A percentile compares a stretch with the other conserved stretches of the same genome.
Evolutionary conservation across 1,139 yeast genomes (phyloP).

Genomic region (Diutina ranongensis): DNA sequence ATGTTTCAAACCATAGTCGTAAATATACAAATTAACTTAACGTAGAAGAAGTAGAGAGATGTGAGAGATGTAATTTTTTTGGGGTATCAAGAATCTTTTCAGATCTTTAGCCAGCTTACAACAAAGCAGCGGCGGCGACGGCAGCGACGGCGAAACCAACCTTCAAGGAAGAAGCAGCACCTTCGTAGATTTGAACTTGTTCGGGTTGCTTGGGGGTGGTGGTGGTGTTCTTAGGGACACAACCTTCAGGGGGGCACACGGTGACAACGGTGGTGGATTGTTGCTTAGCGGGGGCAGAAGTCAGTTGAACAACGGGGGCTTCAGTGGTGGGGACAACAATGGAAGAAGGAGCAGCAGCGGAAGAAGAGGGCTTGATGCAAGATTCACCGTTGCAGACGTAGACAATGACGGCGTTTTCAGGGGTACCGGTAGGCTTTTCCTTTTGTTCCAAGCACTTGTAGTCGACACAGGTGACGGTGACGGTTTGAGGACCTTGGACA

Average conservation of each 20-base stretch:
- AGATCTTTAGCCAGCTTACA: neutral
- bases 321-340: neutral
- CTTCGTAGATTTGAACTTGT: constrained; percentile 1
- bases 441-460: constrained; percentile 3
- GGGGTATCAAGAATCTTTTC: neutral
- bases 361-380: constrained; percentile 1
- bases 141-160: constrained; percentile 5
- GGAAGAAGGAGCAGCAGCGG: neutral
- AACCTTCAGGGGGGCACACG: constrained; percentile 5
- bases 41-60: neutral
- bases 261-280: neutral
- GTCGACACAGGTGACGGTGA: constrained; percentile 4
- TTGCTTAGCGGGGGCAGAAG: neutral
- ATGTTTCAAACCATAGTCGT: constrained; percentile 5
- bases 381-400: constrained; percentile 6
- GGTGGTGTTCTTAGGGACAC: neutral
- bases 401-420: constrained; percentile 4
- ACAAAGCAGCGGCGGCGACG: constrained; percentile 6
- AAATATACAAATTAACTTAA: neutral
- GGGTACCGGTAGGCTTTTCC: constrained; percentile 2
- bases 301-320: neutral
- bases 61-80: neutral
- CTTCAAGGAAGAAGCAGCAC: constrained; percentile 3
- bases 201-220: constrained; percentile 3
- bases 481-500: neutral